Evolutionary conservation across 495 filamentous ascomycete genomes (phyloP).

Genomic region (Jackrogersella multiformis): DNA sequence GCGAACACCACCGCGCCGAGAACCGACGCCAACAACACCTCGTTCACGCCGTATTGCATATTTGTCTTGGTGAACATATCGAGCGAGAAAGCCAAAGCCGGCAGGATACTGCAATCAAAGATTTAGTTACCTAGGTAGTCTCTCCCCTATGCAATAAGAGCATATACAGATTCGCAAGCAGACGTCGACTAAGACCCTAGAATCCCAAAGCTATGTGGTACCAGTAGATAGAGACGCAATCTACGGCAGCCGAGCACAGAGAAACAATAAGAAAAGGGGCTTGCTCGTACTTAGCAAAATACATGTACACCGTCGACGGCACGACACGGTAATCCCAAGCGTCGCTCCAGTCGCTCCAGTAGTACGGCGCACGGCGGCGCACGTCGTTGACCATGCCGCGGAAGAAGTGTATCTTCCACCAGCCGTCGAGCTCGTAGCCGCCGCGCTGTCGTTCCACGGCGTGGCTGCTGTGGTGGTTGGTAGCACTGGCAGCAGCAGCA

Average conservation of each 20-base stretch:
- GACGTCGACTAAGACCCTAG: background rate
- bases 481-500: slow-evolving; percentile 4
- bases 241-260: background rate
- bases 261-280: slow-evolving; percentile 17
- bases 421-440: slow-evolving; percentile 38
- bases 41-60: slow-evolving; percentile 84
- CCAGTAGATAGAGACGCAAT: background rate
- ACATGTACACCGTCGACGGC: slow-evolving; percentile 87
- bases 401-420: slow-evolving; percentile 70
- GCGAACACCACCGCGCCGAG: slow-evolving; percentile 81
- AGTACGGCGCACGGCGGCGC: slow-evolving; percentile 75
- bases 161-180: background rate
- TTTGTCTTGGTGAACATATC: slow-evolving; percentile 86
- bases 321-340: slow-evolving; percentile 87
- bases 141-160: slow-evolving; percentile 3
- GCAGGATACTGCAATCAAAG: slow-evolving; percentile 74
- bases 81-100: slow-evolving; percentile 82
- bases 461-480: slow-evolving; percentile 4
- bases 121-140: slow-evolving; percentile 32
- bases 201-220: background rate
- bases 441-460: background rate
- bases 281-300: slow-evolving; percentile 79
- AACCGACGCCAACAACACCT: slow-evolving; percentile 81
- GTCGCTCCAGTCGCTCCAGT: slow-evolving; percentile 81
- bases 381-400: slow-evolving; percentile 81